Evolutionary conservation across 2,329 filamentous ascomycete species (phyloP).

Genomic region (Keithomyces neogunnii): DNA sequence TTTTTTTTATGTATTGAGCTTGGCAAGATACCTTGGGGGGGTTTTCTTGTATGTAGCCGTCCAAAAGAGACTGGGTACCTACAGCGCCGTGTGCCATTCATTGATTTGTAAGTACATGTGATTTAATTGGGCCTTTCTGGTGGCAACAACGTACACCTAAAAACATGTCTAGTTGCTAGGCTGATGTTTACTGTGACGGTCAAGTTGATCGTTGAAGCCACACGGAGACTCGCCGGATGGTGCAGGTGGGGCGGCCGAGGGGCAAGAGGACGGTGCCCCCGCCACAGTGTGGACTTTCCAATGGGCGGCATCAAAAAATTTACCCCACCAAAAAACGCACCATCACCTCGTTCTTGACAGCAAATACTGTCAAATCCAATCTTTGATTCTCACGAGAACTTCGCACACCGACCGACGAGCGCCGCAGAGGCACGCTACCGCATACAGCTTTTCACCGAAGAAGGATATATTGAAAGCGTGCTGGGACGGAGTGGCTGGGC

Average conservation of each 20-base stretch:
- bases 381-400: neutral
- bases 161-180: no score
- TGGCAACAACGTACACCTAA: no score
- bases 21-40: conserved; percentile 11
- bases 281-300: neutral
- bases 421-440: neutral
- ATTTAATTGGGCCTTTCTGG: no score
- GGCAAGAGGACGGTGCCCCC: no score
- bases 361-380: neutral
- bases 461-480: neutral
- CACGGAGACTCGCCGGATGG: no score
- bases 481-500: neutral
- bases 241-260: no score
- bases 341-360: conserved; percentile 4
- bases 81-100: neutral
- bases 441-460: neutral
- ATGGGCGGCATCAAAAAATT: conserved; percentile 25
- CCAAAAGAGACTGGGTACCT: conserved; percentile 4
- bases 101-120: neutral
- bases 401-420: neutral
- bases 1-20: conserved; percentile 4
- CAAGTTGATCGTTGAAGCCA: no score
- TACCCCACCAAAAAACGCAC: conserved; percentile 26
- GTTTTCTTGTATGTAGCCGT: conserved; percentile 3
- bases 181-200: no score